Evolutionary conservation across 441 rosid species (phyloP), one percentile per base, ranked within the genome.

Genomic region (Syzygium malaccense): DNA sequence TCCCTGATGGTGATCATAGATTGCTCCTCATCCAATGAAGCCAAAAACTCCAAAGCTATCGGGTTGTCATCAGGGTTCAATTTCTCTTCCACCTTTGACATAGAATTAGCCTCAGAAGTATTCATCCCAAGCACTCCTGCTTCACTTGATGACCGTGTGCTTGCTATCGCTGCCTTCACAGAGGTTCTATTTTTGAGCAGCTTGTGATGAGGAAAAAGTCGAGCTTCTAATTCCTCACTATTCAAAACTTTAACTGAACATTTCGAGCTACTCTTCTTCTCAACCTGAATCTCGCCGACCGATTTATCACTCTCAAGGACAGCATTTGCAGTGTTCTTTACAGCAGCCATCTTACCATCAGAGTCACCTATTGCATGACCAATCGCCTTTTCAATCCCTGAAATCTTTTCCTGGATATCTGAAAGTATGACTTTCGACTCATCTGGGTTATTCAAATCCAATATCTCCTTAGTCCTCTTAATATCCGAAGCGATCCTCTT

Each of bases 121-220:
- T 86, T 87, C 75, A 89, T 53, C 4, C 86, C 89, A 79, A 60
- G 89, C 54, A 79, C 91, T 88, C 88, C 92, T 48, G 91, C 90
- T 88, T 86, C 41, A 30, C 32, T 79, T 25, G 89, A 55, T 80
- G 86, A 58, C 79, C 56, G 55, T 41, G 55, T 53, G 58, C 56
- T 92, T 51, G 90, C 91, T 19, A 90, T 89, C 20, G 93, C 87
- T 41, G 90, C 86, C 91, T 93, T 95, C 53, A 88, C 62, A 33
- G 91, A 90, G 28, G 92, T 90, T 87, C 99, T 93, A 88, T 92
- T 91, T 91, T 94, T 93, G 20, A 97, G 96, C 95, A 98, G 92
- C 92, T 94, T 97, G 84, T 96, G 99, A 93, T 98, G 99, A 88
- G 99, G 99, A 91, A 97, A 95, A n/a, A 98, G 94, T 83, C 98